phyloP scores from a whole-genome alignment of 2,329 filamentous ascomycete genomes.

The Clarireedia sp. region DNA sequence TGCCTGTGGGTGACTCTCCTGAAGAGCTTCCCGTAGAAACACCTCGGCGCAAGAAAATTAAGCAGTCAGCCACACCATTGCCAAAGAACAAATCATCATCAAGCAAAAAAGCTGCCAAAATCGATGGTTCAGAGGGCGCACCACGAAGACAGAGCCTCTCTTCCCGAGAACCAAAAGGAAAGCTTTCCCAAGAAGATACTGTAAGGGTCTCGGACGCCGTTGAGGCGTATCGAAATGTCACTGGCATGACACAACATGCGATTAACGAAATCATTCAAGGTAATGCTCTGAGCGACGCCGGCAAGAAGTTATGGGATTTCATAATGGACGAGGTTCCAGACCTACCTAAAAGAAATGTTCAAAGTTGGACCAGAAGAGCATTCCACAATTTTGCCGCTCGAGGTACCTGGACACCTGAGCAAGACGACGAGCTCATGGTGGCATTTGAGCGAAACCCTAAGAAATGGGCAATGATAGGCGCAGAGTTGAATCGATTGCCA shows the following conservation, averaged over 20 bases:
- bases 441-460: conserved; percentile 38
- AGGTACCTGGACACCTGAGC: conserved; percentile 49
- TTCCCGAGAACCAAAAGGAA: not conserved
- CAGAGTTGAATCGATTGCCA: conserved; percentile 54
- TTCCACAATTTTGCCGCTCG: conserved; percentile 59
- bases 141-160: not conserved
- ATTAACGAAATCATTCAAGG: conserved; percentile 41
- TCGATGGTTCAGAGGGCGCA: not conserved
- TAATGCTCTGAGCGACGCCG: conserved; percentile 19
- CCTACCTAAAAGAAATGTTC: conserved; percentile 45
- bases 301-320: conserved; percentile 41
- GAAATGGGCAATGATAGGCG: conserved; percentile 55
- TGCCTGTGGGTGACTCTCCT: conserved; percentile 8
- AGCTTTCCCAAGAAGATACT: not conserved
- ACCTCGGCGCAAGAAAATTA: not conserved
- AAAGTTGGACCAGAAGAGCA: conserved; percentile 49
- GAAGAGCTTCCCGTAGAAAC: not conserved
- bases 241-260: conserved; percentile 36
- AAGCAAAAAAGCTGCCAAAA: not conserved
- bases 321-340: conserved; percentile 42
- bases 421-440: conserved; percentile 46
- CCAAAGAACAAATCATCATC: not conserved
- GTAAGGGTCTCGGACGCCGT: conserved; percentile 23
- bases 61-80: not conserved
- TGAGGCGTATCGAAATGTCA: conserved; percentile 37